A percentile compares a stretch with the other conserved stretches of the same genome.
Evolutionary conservation across 75 land plant species (phyloP).

Genomic region (Adiantum capillusveneris): DNA sequence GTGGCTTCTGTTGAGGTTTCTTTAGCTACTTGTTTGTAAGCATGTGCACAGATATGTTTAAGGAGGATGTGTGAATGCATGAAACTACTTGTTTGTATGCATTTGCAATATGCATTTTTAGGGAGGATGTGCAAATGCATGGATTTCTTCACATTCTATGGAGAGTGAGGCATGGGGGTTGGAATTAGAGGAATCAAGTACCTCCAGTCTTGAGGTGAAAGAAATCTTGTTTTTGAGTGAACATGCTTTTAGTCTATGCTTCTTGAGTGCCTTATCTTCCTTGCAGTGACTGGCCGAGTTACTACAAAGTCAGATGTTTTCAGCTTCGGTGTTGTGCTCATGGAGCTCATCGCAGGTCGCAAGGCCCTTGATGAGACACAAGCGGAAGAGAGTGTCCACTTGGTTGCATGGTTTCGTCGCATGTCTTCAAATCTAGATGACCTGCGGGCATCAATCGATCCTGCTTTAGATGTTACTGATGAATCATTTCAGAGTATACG

Average conservation of each 20-base stretch:
- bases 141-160: too few species aligned
- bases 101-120: too few species aligned
- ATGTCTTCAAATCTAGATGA: slow-evolving; percentile 45
- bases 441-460: slow-evolving; percentile 55
- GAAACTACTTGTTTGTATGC: too few species aligned
- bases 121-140: too few species aligned
- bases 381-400: slow-evolving; percentile 76
- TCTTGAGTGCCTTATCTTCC: neutral
- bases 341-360: slow-evolving; percentile 89
- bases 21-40: too few species aligned
- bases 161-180: too few species aligned
- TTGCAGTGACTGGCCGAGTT: slow-evolving; percentile 76
- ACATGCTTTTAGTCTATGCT: neutral
- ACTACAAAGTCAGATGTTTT: slow-evolving; percentile 89
- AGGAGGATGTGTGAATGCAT: too few species aligned
- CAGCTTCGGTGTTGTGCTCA: slow-evolving; percentile 92
- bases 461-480: slow-evolving; percentile 38
- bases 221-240: too few species aligned
- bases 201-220: too few species aligned
- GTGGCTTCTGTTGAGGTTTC: too few species aligned
- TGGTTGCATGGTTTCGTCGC: slow-evolving; percentile 83
- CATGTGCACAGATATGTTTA: too few species aligned
- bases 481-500: slow-evolving; percentile 59
- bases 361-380: slow-evolving; percentile 71
- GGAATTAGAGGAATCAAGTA: too few species aligned